phyloP scores from a whole-genome alignment of 2,329 filamentous ascomycete species.

The Monosporascus sp. region DNA sequence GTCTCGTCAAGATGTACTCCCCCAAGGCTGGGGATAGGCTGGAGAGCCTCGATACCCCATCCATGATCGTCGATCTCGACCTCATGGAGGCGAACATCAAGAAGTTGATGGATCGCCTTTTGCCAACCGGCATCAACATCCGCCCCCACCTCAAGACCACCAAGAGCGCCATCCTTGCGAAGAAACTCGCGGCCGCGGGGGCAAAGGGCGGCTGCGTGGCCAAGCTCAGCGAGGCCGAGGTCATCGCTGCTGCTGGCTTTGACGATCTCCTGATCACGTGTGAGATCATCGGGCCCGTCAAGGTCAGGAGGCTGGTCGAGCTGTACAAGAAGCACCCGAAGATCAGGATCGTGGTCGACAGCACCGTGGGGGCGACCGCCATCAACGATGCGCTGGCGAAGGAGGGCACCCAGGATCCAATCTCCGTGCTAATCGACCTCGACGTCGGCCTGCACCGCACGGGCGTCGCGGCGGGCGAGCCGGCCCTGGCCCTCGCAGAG shows the following conservation, averaged over 20 bases:
- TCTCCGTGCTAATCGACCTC: slow-evolving; percentile 40
- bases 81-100: slow-evolving; percentile 46
- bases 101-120: slow-evolving; percentile 38
- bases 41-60: slow-evolving; percentile 45
- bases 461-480: slow-evolving; percentile 36
- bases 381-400: slow-evolving; percentile 36
- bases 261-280: slow-evolving; percentile 46
- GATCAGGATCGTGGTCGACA: slow-evolving; percentile 44
- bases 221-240: slow-evolving; percentile 43
- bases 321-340: slow-evolving; percentile 31
- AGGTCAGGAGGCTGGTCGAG: slow-evolving; percentile 39
- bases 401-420: slow-evolving; percentile 30
- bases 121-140: slow-evolving; percentile 39
- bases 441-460: slow-evolving; percentile 47
- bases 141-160: slow-evolving; percentile 50
- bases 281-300: slow-evolving; percentile 41
- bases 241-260: slow-evolving; percentile 36
- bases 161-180: slow-evolving; percentile 40
- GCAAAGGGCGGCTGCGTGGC: slow-evolving; percentile 47
- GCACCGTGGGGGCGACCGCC: slow-evolving; percentile 35
- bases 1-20: slow-evolving; percentile 25
- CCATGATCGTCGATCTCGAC: slow-evolving; percentile 49
- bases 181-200: slow-evolving; percentile 37
- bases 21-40: slow-evolving; percentile 37
- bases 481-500: slow-evolving; percentile 33